phyloP scores from a whole-genome alignment of 192 early-diverging fungal species.

The Borealophlyctis nickersoniae region DNA sequence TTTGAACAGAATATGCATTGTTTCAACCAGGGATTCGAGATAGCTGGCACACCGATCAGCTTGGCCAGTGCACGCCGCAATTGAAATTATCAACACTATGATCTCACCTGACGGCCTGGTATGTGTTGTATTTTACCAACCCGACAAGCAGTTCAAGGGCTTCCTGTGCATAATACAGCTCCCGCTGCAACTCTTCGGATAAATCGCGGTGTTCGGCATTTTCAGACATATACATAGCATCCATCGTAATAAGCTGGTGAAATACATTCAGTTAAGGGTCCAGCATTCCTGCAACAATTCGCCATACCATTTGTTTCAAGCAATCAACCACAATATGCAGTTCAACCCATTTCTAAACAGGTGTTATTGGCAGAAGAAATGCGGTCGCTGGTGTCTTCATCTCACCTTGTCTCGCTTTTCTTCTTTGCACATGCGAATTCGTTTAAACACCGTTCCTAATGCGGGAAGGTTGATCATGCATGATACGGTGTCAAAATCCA shows the following conservation, averaged over 20 bases:
- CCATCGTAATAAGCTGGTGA: constrained; percentile 45
- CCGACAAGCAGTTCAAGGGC: constrained; percentile 58
- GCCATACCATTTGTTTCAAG: constrained; percentile 59
- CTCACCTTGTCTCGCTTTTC: constrained; percentile 36
- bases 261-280: background rate
- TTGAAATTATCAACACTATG: background rate
- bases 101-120: constrained; percentile 25
- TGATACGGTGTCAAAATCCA: constrained; percentile 45
- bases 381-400: too few species aligned
- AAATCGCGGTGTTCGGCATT: constrained; percentile 52
- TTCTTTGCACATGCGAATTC: constrained; percentile 30
- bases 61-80: background rate
- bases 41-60: constrained; percentile 39
- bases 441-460: constrained; percentile 32
- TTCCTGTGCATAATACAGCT: constrained; percentile 66
- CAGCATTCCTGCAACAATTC: background rate
- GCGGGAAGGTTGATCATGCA: constrained; percentile 35
- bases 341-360: constrained; percentile 49
- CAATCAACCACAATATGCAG: constrained; percentile 54
- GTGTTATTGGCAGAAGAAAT: background rate
- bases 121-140: constrained; percentile 47
- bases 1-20: constrained; percentile 59
- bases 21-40: constrained; percentile 50
- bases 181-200: constrained; percentile 64
- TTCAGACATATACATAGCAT: constrained; percentile 49